Base-by-base conservation (phyloP, 2,329 filamentous ascomycete genomes). In the Hymenoscyphus repandus region DNA sequence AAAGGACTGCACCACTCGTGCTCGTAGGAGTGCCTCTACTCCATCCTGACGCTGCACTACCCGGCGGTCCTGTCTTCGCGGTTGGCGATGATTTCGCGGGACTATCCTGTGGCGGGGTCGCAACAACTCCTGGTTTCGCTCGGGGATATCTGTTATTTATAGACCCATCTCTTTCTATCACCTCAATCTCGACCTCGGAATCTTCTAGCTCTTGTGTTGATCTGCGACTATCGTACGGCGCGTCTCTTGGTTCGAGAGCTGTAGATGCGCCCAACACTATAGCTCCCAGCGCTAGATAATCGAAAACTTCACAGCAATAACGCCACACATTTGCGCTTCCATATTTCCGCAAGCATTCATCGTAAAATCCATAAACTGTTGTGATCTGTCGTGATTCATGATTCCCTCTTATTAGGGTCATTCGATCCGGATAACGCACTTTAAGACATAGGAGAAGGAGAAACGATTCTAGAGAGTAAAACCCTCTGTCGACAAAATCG, bases 341-440 rank as follows among this genome's bases (percentile, higher is more conserved):
- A 65, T 97, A 97, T 72, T 97, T 97, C 48, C 92, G 80, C 57
- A 96, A 77, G 65, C 92, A 97, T 72, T 97, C 92, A 66, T 97
- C 92, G 73, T 97, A 97, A 74, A 97, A 97, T 56, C 92, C 92
- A 68, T 97, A 97, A 12, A 97, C 92, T 5, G 90, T 95, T 18
- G 92, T 97, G 59, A 97, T 97, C 69, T 97, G 92, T 52, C 92
- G 83, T 40, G 91, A 96, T 71, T 97, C 92, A 74, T 96, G 90
- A 68, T 96, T 96, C 58, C 92, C 92, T 57, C 92, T 82, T 64
- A 97, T 96, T 38, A 97, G 79, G 3, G 93, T 97, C 74, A 97
- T 96, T 61, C 93, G 89, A 70, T 97, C 90, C 47, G 92, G 93
- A 67, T 97, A 97, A 68, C 92, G 87, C 55, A 97, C 92, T 78